Evolutionary conservation across 495 filamentous ascomycete species (phyloP).

Genomic region (Penicillium simplicissimum): DNA sequence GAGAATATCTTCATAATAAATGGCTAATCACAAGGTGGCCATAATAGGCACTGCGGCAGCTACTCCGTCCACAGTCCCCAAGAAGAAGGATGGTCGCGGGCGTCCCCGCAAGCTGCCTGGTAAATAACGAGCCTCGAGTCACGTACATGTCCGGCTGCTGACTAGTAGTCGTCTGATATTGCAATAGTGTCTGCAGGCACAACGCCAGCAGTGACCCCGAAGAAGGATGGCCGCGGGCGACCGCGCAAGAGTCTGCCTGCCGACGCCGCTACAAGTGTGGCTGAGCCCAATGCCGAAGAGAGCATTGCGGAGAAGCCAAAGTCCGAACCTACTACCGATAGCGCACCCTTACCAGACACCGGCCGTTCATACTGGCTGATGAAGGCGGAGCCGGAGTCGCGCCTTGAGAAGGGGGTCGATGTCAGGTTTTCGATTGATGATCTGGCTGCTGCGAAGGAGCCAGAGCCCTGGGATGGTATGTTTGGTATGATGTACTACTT

Average conservation of each 20-base stretch:
- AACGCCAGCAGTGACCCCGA: conserved; percentile 8
- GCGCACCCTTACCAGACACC: conserved; percentile 17
- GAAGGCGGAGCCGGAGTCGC: conserved; percentile 91
- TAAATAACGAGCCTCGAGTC: not conserved
- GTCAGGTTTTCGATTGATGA: conserved; percentile 97
- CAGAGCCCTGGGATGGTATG: conserved; percentile 87
- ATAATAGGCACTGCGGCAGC: not conserved
- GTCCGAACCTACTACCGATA: conserved; percentile 11
- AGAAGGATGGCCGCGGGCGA: conserved; percentile 24
- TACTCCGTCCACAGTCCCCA: conserved; percentile 6
- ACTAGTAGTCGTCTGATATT: not conserved
- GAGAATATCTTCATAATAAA: not conserved
- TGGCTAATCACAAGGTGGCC: not conserved
- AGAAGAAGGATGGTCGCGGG: conserved; percentile 25
- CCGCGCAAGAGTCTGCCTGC: conserved; percentile 31
- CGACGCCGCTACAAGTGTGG: conserved; percentile 8
- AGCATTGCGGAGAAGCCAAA: conserved; percentile 6
- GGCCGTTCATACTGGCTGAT: conserved; percentile 77
- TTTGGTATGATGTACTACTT: conserved; percentile 1
- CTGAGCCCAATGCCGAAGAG: conserved; percentile 2
- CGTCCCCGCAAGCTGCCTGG: conserved; percentile 12
- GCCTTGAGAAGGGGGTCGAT: conserved; percentile 80
- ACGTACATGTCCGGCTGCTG: conserved; percentile 2
- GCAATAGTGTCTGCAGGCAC: not conserved
- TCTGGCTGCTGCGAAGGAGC: conserved; percentile 62